Evolutionary conservation across 352 stramenopile species (phyloP), one percentile per base, ranked within the genome.

Genomic region (Globisporangium alternatum): DNA sequence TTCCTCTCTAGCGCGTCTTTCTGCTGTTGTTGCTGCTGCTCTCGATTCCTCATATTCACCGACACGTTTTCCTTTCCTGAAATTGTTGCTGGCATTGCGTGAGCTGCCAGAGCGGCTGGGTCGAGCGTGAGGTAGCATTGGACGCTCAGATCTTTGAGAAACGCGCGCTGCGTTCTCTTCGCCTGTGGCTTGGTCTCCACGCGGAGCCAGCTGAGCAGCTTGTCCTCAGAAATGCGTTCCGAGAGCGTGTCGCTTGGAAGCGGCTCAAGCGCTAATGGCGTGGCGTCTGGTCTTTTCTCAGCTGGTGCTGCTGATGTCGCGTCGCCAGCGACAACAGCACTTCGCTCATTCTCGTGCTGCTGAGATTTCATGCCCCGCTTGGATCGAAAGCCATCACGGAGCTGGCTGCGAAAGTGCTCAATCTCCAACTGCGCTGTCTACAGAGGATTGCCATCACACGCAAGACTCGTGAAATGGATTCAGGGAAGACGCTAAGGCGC

Each of bases 81-180:
- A 9, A 17, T 22, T 22, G 28, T 31, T 33, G 39, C 15, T 5
- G 60, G 19, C n/a, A 5, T 19, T 19, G 43, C 15, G 62, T 21
- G 5, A 61, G 52, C 31, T 5, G 44, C 22, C 31, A 60, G 15
- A 13, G 61, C 67, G 0, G 47, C 52, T 2, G 53, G 43, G 25
- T 78, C 68, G 8, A 78, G 62, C 8, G 69, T 59, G 17, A 78
- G 49, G 49, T 75, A 78, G 33, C 68, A 74, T 31, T 66, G 65
- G 9, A 75, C 48, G 8, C 53, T 39, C 35, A n/a, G 22, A 9
- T 75, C 71, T n/a, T 66, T 66, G 1, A 71, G 49, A 37, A 75
- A 71, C 47, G 52, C 2, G 62, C 62, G 59, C 15, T 59, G 48
- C 62, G 56, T 66, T 33, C 19, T 58, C 41, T 19, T 21, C 21